Base-by-base conservation (phyloP, 176 grass and related monocot species). In the Guadua angustifolia region DNA sequence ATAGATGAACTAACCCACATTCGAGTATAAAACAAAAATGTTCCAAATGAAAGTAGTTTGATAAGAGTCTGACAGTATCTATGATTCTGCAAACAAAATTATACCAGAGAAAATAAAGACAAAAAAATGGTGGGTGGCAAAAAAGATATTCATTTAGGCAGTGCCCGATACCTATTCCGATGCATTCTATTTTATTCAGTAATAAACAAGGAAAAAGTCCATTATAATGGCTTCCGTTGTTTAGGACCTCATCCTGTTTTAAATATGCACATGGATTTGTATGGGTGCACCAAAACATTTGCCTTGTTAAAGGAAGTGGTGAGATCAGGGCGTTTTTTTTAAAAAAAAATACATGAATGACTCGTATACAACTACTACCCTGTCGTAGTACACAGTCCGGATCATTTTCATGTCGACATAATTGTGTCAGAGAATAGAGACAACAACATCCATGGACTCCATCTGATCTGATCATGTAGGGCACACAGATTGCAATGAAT, bases 11-110 rank as follows among this genome's bases (percentile, higher is more conserved):
- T 50, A 74, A 61, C 68, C 52, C 71, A 74, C 62, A 50, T n/a
- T 69, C 79, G 50, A 66, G 40, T 67, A 71, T 46, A 68, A 69
- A 86, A 16, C 74, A 73, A 42, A 77, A 55, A 66, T 51, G 49
- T 9, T 73, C 36, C 58, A 83, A 32, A 74, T 16, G 49, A 12
- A 79, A 74, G 62, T 79, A 74, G 52, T 73, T 74, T 63, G 66
- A 66, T 79, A 10, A 7, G 50, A 25, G 32, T 7, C 78, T 84
- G 68, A 32, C 74, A 59, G 25, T 68, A 83, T 17, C 67, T 83
- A 79, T 80, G 75, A 80, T 90, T 87, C 61, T 75, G 84, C 68
- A 69, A 79, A 61, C 68, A 75, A 60, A 82, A 62, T 17, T 55
- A 86, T 79, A 26, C 51, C 19, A 24, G 50, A 22, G 22, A 74